phyloP scores from a whole-genome alignment of 371 early-diverging fungal genomes.

The Capniomyces stellatus region DNA sequence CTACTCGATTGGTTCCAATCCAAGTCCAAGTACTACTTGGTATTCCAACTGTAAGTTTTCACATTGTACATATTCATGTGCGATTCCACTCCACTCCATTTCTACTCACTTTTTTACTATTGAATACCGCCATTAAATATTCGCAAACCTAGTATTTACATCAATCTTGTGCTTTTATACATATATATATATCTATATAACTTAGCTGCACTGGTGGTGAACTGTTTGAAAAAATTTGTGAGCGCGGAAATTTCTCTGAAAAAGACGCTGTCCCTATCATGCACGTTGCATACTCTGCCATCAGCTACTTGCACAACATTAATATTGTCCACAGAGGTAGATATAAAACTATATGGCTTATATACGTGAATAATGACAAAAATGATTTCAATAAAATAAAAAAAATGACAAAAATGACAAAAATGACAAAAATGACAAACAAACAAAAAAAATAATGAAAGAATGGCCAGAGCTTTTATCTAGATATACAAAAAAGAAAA shows the following conservation, averaged over 20 bases:
- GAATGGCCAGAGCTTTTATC: no score
- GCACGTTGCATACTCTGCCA: constrained; percentile 35
- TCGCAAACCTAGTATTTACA: no score
- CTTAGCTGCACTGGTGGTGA: constrained; percentile 60
- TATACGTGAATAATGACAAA: no score
- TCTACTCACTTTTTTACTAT: no score
- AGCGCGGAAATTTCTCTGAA: constrained; percentile 71
- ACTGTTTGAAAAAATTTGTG: constrained; percentile 71
- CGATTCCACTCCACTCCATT: constrained; percentile 16
- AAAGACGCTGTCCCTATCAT: constrained; percentile 59
- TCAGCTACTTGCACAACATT: constrained; percentile 69
- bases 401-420: no score
- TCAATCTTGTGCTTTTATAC: background rate
- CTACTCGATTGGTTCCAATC: constrained; percentile 68
- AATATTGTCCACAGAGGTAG: constrained; percentile 56
- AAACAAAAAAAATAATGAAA: no score
- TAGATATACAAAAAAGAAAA: no score
- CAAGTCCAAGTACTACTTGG: constrained; percentile 67
- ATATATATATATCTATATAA: background rate
- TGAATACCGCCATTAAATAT: no score
- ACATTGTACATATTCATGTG: constrained; percentile 1
- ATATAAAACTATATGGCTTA: background rate
- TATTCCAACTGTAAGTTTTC: constrained; percentile 58
- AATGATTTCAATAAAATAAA: no score
- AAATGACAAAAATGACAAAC: no score